Evolutionary conservation across 805 yeast species (phyloP), one percentile per base, ranked within the genome.

Genomic region (Metschnikowia reukaufii): DNA sequence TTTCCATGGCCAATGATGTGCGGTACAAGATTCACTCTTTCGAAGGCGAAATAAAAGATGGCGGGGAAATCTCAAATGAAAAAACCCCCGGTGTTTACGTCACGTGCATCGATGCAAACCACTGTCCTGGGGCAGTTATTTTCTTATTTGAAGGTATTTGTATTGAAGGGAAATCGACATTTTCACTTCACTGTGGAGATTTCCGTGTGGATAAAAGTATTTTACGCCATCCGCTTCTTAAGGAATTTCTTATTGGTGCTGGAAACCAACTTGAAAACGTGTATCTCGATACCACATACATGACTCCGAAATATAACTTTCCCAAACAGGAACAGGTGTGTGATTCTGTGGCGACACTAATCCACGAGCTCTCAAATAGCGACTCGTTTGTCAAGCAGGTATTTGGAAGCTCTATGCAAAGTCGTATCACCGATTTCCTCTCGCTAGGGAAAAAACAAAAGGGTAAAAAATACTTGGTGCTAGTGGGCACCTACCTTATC

Each of bases 41-140:
- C 38, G 25, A 6, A 1, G 44, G 17, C 12, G 29, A 30, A 6
- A 21, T 39, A 5, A 39, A 29, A 1, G 57, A 56, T 21, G 64
- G 62, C 8, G 66, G 61, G 3, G 36, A 25, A 3, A 21, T 30
- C 15, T 50, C 50, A 7, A 36, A 32, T 1, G 51, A 37, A 8
- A 46, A 23, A n/a, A 38, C 39, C 1, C 67, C 73, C 0, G 74
- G 74, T 1, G 55, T 73, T 0, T 72, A 72, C 30, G 90, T 89
- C 0, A 77, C 82, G 0, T 70, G 83, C 10, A 65, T 85, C 5
- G 90, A 88, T 55, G 99, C 98, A 0, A 92, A 94, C 57, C 99
- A 94, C 66, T 94, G 99, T 65, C 99, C 99, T 1, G 99, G 99
- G 1, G 88, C 97, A 2, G 88, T 81, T 0, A 78, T 94, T 0